phyloP scores from a whole-genome alignment of 2,329 filamentous ascomycete species.

The Colletotrichum trifolii region DNA sequence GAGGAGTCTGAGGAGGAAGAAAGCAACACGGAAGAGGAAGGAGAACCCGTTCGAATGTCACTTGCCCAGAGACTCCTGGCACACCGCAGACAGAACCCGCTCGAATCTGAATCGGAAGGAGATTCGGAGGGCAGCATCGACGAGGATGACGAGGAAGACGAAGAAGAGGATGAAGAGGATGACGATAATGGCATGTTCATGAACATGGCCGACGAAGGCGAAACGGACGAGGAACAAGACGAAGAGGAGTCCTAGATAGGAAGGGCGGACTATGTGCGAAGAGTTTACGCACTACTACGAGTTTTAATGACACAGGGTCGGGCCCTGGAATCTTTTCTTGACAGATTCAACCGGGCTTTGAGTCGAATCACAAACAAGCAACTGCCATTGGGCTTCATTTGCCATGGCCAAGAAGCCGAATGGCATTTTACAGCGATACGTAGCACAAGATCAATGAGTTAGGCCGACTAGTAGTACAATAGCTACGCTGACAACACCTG shows the following conservation, averaged over 20 bases:
- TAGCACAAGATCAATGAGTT: no score
- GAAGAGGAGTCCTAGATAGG: constrained; percentile 20
- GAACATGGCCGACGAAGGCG: constrained; percentile 47
- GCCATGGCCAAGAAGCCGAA: no score
- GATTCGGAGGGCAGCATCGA: constrained; percentile 39
- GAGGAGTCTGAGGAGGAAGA: constrained; percentile 21
- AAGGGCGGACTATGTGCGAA: no score
- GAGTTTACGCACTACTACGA: no score
- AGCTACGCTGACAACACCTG: no score
- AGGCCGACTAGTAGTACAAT: no score
- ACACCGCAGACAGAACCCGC: constrained; percentile 36
- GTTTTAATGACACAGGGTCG: no score
- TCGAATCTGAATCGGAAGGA: constrained; percentile 38
- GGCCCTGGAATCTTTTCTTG: no score
- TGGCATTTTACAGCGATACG: no score
- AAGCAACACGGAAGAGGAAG: constrained; percentile 29
- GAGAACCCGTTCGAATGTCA: constrained; percentile 35
- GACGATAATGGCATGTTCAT: constrained; percentile 43
- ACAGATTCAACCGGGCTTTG: no score
- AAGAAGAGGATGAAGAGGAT: constrained; percentile 38
- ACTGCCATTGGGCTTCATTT: no score
- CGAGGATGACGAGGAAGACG: constrained; percentile 34
- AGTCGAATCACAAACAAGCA: no score
- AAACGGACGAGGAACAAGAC: constrained; percentile 12
- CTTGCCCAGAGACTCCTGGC: constrained; percentile 41